A percentile compares a stretch with the other conserved stretches of the same genome.
phyloP scores from a whole-genome alignment of 1,284 basidiomycete genomes.

The Trichosporon sp. region DNA sequence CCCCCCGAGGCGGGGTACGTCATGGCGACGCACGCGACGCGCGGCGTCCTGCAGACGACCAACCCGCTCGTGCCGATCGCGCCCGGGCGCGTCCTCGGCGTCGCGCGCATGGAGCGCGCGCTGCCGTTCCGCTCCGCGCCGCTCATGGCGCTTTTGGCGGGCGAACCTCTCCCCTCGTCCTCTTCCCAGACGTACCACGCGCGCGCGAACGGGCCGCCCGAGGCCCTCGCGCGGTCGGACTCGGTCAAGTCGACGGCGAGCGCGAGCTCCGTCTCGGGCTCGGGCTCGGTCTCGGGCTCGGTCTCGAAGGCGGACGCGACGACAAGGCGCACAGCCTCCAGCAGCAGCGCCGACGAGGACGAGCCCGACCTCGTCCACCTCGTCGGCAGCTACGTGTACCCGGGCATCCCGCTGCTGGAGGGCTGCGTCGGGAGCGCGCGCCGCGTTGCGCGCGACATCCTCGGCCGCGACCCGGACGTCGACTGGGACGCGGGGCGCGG shows the following conservation, averaged over 20 bases:
- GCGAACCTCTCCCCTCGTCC: neutral
- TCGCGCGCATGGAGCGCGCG: conserved; percentile 59
- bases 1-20: conserved; percentile 49
- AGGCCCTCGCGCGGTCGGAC: neutral
- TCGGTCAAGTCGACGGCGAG: neutral
- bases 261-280: neutral
- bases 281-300: neutral
- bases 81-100: conserved; percentile 55
- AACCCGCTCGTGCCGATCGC: conserved; percentile 62
- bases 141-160: neutral
- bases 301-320: too few relatives aligned
- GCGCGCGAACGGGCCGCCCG: neutral
- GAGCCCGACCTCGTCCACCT: conserved; percentile 30
- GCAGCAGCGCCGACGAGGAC: neutral
- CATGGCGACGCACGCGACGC: conserved; percentile 59
- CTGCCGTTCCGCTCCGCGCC: conserved; percentile 26
- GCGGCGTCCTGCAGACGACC: conserved; percentile 62
- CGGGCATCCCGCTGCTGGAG: conserved; percentile 50
- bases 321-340: too few relatives aligned
- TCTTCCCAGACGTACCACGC: neutral
- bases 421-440: conserved; percentile 49
- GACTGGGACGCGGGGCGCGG: conserved; percentile 37
- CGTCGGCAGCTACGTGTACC: conserved; percentile 47
- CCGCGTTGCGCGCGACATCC: conserved; percentile 29
- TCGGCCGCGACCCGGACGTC: conserved; percentile 17